These are phyloP conservation scores for Eremochloa ophiuroides DNA, from an alignment of 176 grass and related monocot species.

Conservation along the genomic window DNA sequence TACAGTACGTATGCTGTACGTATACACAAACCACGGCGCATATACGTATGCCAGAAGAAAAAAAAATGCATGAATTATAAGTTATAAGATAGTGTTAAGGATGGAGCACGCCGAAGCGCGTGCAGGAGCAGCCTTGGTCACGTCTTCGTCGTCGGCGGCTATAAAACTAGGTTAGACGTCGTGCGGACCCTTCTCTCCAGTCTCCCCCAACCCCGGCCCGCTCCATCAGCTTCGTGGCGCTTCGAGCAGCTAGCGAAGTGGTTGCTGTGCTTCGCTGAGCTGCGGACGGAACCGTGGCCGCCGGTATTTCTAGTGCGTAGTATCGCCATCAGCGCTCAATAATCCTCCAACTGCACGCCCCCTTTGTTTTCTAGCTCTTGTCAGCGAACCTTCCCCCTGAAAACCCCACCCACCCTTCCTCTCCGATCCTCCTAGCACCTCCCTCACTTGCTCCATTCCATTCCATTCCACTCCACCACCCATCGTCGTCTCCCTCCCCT, in stretches of 20 bases:
- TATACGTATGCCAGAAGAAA: neutral
- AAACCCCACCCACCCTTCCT: constrained; percentile 40
- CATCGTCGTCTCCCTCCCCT: neutral
- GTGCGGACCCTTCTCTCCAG: constrained; percentile 25
- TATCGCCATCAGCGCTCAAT: constrained; percentile 69
- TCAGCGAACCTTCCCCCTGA: constrained; percentile 75
- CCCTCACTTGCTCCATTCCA: neutral
- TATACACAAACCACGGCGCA: neutral
- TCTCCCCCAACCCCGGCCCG: no score
- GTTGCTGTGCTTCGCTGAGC: neutral
- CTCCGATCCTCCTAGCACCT: constrained; percentile 1
- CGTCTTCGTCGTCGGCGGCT: neutral
- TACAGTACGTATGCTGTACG: no score
- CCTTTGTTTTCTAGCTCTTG: constrained; percentile 83
- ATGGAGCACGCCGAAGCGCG: no score
- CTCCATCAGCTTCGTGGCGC: neutral
- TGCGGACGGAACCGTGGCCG: no score
- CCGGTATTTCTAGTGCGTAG: constrained; percentile 8
- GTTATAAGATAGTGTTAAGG: no score
- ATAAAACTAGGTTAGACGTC: constrained; percentile 38
- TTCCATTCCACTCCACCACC: neutral
- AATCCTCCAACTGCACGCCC: constrained; percentile 41
- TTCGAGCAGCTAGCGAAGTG: neutral
- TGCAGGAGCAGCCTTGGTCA: no score
- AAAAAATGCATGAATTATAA: no score